These are phyloP conservation scores for Petrea volubilis DNA, from an alignment of 257 asterid species.

Conservation along the genomic window DNA sequence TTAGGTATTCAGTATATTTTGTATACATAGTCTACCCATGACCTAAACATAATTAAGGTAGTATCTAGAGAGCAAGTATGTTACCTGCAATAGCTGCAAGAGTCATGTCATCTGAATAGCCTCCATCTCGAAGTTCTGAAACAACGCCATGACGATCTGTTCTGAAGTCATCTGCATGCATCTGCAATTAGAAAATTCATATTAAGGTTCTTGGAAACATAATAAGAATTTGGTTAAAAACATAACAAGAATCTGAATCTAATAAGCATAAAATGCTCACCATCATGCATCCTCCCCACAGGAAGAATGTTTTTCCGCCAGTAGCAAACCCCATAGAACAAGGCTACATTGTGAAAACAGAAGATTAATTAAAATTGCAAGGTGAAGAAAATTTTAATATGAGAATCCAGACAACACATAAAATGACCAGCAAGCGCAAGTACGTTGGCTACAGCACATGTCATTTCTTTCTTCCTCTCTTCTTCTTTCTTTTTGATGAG, in stretches of 20 bases:
- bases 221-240: constrained; percentile 9
- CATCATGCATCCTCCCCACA: constrained; percentile 99
- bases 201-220: constrained; percentile 23
- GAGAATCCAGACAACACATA: constrained; percentile 22
- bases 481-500: background rate
- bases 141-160: constrained; percentile 76
- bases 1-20: background rate
- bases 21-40: background rate
- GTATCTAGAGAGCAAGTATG: constrained; percentile 12
- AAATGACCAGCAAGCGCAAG: constrained; percentile 23
- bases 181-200: constrained; percentile 47
- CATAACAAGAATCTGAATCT: constrained; percentile 2
- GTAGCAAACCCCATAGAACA: constrained; percentile 99
- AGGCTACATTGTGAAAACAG: constrained; percentile 57
- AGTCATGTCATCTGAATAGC: constrained; percentile 99
- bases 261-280: constrained; percentile 38
- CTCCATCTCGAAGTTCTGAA: constrained; percentile 90
- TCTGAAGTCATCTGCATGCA: constrained; percentile 99
- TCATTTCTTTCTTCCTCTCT: background rate
- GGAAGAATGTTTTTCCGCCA: constrained; percentile 94
- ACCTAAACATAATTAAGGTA: constrained; percentile 3
- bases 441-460: background rate
- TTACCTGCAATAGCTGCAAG: constrained; percentile 96
- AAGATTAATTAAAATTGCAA: constrained; percentile 14
- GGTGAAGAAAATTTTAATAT: constrained; percentile 8